Base-by-base conservation (phyloP, 1,284 basidiomycete genomes). In the Cutaneotrichosporon sp. region DNA sequence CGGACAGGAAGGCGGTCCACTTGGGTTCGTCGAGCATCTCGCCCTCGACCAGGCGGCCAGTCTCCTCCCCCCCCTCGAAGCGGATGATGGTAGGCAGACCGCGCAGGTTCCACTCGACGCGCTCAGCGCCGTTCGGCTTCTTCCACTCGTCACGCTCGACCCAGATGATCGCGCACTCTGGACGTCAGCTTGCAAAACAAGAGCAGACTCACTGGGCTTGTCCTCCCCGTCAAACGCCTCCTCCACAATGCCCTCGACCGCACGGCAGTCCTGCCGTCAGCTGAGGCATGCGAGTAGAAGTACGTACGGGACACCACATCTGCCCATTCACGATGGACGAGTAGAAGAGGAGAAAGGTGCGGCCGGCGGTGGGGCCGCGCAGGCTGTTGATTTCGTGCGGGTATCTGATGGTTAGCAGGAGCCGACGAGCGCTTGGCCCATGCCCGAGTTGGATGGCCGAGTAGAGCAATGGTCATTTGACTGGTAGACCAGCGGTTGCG, bases 131-230 rank as follows among this genome's bases (percentile, higher is more conserved):
- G 22, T 83, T 79, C 8, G 83, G 78, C 2, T 81, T 74, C 74
- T 85, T 89, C 89, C 90, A 91, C 90, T 87, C 85, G 58, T 82
- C 61, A 67, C 87, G 83, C 8, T 91, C 91, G 58, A 91, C 89
- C 74, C 89, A 91, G 56, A 89, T 82, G 55, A 93, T 82, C 51
- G 87, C 76, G 11, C 83, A 89, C 29, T 83, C 76, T 78, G 66
- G 29, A 9, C 13, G 47, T 62, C 36, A 63, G 34, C 20, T 20
- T 20, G 31, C 38, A 4, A n/a, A 22, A 24, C 42, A 10, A 31
- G 8, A 6, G n/a, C 4, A 22, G 34, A 69, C 76, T 24, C 54
- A 78, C 76, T 82, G 22, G 88, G 88, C 22, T 83, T 83, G 58
- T 84, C 81, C 22, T 79, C 72, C 14, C 79, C 70, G 18, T 79